Evolutionary conservation across 495 filamentous ascomycete species (phyloP).

Genomic region (Tuber aestivum): DNA sequence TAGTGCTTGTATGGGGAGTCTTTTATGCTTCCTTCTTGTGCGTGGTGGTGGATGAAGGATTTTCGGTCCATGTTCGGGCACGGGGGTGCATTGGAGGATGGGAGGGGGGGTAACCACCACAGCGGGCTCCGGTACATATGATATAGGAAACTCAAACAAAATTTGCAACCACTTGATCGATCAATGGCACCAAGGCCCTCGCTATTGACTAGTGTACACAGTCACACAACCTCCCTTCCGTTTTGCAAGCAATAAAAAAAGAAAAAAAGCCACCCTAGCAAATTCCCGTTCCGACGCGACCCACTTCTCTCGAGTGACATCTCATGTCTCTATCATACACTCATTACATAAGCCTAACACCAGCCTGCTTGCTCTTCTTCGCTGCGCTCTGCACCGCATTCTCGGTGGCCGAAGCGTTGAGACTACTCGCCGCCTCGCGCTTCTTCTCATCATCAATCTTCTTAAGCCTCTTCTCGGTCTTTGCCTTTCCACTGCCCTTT

Average conservation of each 20-base stretch:
- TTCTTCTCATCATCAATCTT: slow-evolving; percentile 95
- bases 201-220: neutral
- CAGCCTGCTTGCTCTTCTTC: slow-evolving; percentile 81
- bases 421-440: slow-evolving; percentile 67
- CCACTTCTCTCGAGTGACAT: neutral
- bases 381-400: slow-evolving; percentile 61
- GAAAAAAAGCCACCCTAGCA: neutral
- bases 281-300: neutral
- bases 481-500: slow-evolving; percentile 93
- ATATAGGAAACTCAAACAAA: neutral
- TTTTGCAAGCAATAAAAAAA: neutral
- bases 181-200: neutral
- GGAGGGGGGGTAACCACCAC: neutral
- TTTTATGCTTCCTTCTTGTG: no score
- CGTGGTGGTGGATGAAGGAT: no score
- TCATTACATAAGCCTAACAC: slow-evolving; percentile 61
- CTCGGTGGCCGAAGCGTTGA: slow-evolving; percentile 74
- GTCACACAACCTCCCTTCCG: neutral
- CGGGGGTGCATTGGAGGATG: no score
- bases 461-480: slow-evolving; percentile 94
- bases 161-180: neutral
- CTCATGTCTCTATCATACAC: neutral
- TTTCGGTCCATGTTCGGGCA: no score
- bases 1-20: no score
- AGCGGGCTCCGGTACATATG: neutral